Conservation (phyloP, 1,139 yeast species). For the Hyphopichia fennica region DNA sequence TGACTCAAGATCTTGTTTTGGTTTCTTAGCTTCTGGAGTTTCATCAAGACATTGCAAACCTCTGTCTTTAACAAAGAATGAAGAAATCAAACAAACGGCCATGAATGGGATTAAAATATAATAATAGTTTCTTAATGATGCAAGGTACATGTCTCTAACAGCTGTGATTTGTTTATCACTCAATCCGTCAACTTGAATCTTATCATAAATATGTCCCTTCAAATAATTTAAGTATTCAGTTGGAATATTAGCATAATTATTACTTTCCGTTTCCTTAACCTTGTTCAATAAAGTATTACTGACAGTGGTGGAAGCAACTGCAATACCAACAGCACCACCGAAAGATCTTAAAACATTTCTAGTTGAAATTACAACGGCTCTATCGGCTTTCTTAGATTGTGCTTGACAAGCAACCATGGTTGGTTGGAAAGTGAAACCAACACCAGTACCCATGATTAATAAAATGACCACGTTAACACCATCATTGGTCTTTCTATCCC, state of each 20-base stretch:
- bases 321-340: constrained; percentile 50
- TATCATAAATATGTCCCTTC: constrained; percentile 17
- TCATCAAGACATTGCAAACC: constrained; percentile 43
- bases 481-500: constrained; percentile 26
- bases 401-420: constrained; percentile 59
- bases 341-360: constrained; percentile 53
- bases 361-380: constrained; percentile 57
- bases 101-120: constrained; percentile 42
- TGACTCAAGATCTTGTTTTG: constrained; percentile 7
- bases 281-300: constrained; percentile 14
- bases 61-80: constrained; percentile 37
- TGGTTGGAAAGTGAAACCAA: constrained; percentile 30
- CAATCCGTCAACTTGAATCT: constrained; percentile 15
- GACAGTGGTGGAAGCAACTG: constrained; percentile 24
- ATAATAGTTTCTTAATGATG: constrained; percentile 39
- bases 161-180: constrained; percentile 17
- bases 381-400: constrained; percentile 47
- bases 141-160: constrained; percentile 30
- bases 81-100: constrained; percentile 35
- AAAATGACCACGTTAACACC: constrained; percentile 36
- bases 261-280: constrained; percentile 3
- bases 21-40: constrained; percentile 5
- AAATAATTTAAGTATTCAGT: constrained; percentile 15
- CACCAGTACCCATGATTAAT: constrained; percentile 47
- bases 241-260: constrained; percentile 9